Evolutionary conservation across 164 flowering plant species (phyloP), one percentile per base, ranked within the genome.

Genomic region (Macadamia tetraphylla): DNA sequence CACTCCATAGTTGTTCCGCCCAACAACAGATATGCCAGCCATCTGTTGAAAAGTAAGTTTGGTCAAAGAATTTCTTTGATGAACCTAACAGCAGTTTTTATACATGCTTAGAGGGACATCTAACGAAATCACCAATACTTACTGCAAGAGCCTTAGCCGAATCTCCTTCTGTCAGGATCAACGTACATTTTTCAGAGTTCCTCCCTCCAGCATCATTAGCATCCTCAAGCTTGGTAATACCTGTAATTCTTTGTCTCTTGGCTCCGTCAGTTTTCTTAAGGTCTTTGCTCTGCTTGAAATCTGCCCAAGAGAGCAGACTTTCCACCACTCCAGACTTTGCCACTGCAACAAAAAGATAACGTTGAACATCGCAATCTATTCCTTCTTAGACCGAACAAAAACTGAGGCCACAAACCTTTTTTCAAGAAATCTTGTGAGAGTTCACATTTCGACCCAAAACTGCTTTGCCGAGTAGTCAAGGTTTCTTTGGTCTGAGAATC

Each of bases 401-500:
- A 10, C 35, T 35, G 53, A 32, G 10, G 23, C 4, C 32, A 58
- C 79, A 29, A 35, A 94, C 97, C 97, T 75, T 84, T 92, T 72
- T 84, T 88, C 65, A 92, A 74, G 65, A 92, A 86, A 10, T 85
- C 85, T 29, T 79, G 76, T 51, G 94, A 76, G 61, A 94, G 87
- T 63, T 87, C 89, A 78, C 98, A 94, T 65, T 81, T 84, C 3
- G 97, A 85, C 11, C 99, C 99, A 66, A 94, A 94, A 78, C 92
- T 92, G 74, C 76, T 80, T 64, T 83, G 91, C 18, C 96, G 91
- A 77, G 86, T 85, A 0, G 99, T 94, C 81, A 94, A 79, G 32
- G 97, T 92, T 75, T 94, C 98, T 76, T 94, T 94, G 2, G 99
- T 94, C 79, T 94, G 99, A 58, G 98, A 94, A 82, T 94, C 97